These are phyloP conservation scores for Pseudohyphozyma bogoriensis DNA, from an alignment of 768 basidiomycete genomes.

Conservation along the genomic window DNA sequence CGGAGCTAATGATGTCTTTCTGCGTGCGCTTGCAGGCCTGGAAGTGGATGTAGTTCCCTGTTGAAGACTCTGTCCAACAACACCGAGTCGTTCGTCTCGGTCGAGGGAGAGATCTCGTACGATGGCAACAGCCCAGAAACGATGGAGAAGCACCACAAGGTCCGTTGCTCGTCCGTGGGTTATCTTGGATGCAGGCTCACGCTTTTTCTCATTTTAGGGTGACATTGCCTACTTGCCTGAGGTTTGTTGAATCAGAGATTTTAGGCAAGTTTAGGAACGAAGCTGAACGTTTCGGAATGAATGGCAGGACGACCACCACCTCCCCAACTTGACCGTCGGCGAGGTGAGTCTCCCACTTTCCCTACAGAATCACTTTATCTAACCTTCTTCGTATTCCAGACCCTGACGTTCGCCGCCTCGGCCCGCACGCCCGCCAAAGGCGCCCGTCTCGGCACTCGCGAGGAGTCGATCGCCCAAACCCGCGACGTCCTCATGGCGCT, in stretches of 20 bases:
- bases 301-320: conserved; percentile 26
- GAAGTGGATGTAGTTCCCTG: conserved; percentile 41
- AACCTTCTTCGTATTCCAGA: conserved; percentile 37
- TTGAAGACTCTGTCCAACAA: conserved; percentile 47
- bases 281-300: neutral
- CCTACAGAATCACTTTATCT: too few relatives aligned
- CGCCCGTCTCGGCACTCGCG: conserved; percentile 38
- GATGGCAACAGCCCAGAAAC: conserved; percentile 43
- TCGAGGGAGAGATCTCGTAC: conserved; percentile 43
- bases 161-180: neutral
- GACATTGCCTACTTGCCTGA: conserved; percentile 70
- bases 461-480: conserved; percentile 40
- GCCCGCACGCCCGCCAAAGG: conserved; percentile 46
- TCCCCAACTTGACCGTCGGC: conserved; percentile 44
- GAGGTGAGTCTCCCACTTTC: neutral
- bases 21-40: conserved; percentile 5
- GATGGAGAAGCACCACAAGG: conserved; percentile 47
- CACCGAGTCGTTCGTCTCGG: conserved; percentile 38
- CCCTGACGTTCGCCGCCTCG: conserved; percentile 48
- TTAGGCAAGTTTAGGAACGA: neutral
- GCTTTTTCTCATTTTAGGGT: too few relatives aligned
- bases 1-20: conserved; percentile 36
- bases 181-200: conserved; percentile 54
- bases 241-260: conserved; percentile 47
- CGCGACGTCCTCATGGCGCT: conserved; percentile 46